Base-by-base conservation (phyloP, 1,284 basidiomycete genomes). In the Ustanciosporium gigantosporum region DNA sequence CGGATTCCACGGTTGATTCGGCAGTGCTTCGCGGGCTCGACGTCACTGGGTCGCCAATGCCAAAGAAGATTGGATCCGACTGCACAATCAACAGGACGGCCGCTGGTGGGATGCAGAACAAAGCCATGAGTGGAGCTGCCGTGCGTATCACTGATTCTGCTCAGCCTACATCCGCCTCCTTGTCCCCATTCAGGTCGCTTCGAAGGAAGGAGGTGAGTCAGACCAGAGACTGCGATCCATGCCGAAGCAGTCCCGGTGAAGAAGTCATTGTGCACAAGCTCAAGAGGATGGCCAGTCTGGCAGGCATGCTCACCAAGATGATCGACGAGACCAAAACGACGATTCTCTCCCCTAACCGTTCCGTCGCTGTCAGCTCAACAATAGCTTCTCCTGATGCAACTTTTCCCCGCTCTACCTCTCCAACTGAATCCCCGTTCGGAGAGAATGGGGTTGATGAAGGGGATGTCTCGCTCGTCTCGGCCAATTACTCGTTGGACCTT, bases 251-350 rank as follows among this genome's bases (percentile, higher is more conserved):
- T 20, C 36, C 36, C n/a, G 50, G 43, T 14, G 59, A 52, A 20
- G 47, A 51, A 9, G 31, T 41, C 14, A 42, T 52, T 31, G 39
- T 48, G 21, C 43, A 31, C n/a, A 48, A 42, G 31, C 53, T 64
- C 29, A 45, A 58, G 32, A 48, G 48, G 21, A 64, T 64, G 53
- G 46, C 49, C 0, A 43, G 38, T 17, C 43, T 64, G 8, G 60
- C 53, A 4, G 46, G 46, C 5, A 24, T 52, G 37, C 46, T 64
- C n/a, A 53, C 46, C 13, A 49, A 45, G 43, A 58, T 64, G 53
- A 58, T 64, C 37, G 53, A 53, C 36, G 60, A 64, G 43, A 64
- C 60, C 15, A 41, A 48, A 24, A 42, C 44, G 16, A 47, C 47
- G 14, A 47, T 62, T 11, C 23, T 56, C 5, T 36, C 20, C 24